Conservation (phyloP, 2,329 filamentous ascomycete species). For the Verticillium longisporum region DNA sequence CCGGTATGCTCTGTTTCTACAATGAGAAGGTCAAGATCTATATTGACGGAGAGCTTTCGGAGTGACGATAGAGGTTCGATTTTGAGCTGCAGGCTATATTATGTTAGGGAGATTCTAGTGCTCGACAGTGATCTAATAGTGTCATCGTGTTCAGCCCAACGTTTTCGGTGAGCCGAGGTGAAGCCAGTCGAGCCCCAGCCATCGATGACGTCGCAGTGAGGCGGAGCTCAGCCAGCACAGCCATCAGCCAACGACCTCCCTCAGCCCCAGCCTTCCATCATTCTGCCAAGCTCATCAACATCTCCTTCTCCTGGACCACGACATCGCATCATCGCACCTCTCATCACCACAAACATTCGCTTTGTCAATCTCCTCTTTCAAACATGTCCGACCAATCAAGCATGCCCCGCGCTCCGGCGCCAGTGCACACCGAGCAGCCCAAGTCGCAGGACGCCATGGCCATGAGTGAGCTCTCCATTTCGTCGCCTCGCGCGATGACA, state of each 20-base stretch:
- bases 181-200: background rate
- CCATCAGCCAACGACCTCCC: background rate
- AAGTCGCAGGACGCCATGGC: background rate
- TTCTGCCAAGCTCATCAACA: background rate
- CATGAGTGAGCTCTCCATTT: background rate
- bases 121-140: too few relatives aligned
- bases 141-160: background rate
- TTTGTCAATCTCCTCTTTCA: background rate
- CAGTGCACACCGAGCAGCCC: background rate
- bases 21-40: constrained; percentile 62
- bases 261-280: background rate
- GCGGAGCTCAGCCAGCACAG: background rate
- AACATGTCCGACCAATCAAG: background rate
- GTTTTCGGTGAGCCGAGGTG: background rate
- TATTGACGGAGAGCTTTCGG: constrained; percentile 39
- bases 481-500: background rate
- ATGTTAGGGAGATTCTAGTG: too few relatives aligned
- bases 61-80: too few relatives aligned
- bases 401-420: background rate
- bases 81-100: too few relatives aligned
- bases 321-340: background rate
- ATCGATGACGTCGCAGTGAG: background rate
- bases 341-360: background rate
- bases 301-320: background rate
- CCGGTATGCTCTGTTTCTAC: constrained; percentile 56